Percentiles rank a stretch among this genome's conserved stretches.
phyloP scores from a whole-genome alignment of 352 stramenopile genomes.

The Pythium coloratum region DNA sequence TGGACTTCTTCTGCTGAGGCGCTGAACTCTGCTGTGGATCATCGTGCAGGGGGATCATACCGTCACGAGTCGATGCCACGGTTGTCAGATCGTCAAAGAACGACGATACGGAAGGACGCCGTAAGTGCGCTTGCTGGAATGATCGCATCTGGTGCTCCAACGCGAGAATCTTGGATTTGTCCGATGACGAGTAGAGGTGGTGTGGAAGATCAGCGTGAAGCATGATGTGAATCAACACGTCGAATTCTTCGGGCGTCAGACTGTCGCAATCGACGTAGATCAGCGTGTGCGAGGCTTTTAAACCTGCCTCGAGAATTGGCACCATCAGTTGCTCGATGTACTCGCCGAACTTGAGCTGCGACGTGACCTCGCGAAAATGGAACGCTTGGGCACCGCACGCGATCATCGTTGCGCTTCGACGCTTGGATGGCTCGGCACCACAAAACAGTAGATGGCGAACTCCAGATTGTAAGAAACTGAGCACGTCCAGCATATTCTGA shows the following conservation, averaged over 20 bases:
- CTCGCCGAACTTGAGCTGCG: constrained; percentile 29
- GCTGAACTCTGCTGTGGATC: background rate
- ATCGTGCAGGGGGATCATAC: background rate
- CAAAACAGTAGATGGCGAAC: constrained; percentile 41
- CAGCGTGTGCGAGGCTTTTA: constrained; percentile 49
- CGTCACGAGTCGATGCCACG: constrained; percentile 19
- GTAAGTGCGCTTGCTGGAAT: constrained; percentile 21
- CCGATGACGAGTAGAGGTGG: constrained; percentile 45
- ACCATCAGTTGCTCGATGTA: constrained; percentile 55
- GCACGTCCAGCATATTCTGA: constrained; percentile 56
- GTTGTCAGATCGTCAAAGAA: constrained; percentile 27
- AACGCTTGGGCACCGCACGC: constrained; percentile 54
- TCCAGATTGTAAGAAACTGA: constrained; percentile 48
- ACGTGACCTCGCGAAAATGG: constrained; percentile 47
- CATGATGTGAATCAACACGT: constrained; percentile 43
- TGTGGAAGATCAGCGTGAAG: constrained; percentile 42
- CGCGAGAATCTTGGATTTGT: constrained; percentile 51
- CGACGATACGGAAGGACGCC: constrained; percentile 19
- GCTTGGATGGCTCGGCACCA: constrained; percentile 41
- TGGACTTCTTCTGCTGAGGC: constrained; percentile 21
- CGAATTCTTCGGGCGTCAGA: constrained; percentile 34
- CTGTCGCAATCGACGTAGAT: constrained; percentile 63
- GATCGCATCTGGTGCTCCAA: constrained; percentile 38
- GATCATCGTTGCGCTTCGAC: constrained; percentile 46
- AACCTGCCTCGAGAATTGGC: constrained; percentile 44